Conservation (phyloP, 352 stramenopile genomes). For the Phytophthora megakarya region DNA sequence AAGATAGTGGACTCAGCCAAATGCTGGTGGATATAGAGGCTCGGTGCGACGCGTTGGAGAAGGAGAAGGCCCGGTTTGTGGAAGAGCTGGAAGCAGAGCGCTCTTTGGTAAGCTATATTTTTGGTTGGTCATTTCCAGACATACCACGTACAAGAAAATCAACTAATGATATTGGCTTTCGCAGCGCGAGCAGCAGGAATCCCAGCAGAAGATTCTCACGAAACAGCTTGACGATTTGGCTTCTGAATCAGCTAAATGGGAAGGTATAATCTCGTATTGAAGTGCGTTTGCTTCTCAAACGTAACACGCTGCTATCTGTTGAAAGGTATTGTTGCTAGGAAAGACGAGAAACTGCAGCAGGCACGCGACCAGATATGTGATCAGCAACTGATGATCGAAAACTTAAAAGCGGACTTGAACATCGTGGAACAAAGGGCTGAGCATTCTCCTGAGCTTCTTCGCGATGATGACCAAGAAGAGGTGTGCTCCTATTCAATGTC, state of each 20-base stretch:
- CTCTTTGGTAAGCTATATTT: constrained; percentile 35
- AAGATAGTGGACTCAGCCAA: constrained; percentile 65
- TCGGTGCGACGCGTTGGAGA: constrained; percentile 57
- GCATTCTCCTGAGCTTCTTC: constrained; percentile 8
- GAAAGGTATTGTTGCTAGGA: constrained; percentile 44
- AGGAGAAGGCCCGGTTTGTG: constrained; percentile 44
- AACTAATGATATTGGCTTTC: not conserved
- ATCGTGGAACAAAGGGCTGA: constrained; percentile 18
- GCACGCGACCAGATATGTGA: constrained; percentile 59
- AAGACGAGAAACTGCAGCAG: constrained; percentile 48
- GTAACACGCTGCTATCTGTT: constrained; percentile 9
- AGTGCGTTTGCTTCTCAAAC: not conserved
- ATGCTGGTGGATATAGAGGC: constrained; percentile 70
- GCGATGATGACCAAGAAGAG: constrained; percentile 43
- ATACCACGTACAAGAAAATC: not conserved
- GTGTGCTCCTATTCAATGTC: constrained; percentile 18
- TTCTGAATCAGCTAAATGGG: constrained; percentile 31
- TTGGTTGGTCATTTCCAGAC: not conserved
- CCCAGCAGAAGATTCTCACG: constrained; percentile 9
- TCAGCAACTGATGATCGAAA: constrained; percentile 65
- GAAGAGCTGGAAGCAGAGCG: constrained; percentile 45
- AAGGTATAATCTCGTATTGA: constrained; percentile 26
- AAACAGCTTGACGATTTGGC: constrained; percentile 34
- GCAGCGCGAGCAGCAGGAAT: constrained; percentile 32
- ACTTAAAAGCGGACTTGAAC: constrained; percentile 54